Conservation (phyloP, 495 filamentous ascomycete genomes). For the Trichoderma erinaceum region DNA sequence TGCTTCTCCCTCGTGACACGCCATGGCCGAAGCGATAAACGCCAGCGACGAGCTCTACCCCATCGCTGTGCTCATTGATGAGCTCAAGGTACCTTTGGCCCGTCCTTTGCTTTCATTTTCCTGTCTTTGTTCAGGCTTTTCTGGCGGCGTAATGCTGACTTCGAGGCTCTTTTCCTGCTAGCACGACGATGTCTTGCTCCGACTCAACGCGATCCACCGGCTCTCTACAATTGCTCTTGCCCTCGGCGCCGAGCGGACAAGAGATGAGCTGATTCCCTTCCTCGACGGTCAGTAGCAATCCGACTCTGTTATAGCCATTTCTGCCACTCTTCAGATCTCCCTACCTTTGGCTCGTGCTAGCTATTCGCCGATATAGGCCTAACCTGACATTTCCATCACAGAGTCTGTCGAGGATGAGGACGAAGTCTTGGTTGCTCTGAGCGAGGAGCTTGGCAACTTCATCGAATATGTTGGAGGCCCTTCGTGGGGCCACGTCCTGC, state of each 20-base stretch:
- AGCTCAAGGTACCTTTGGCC: conserved; percentile 71
- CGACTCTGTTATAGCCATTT: conserved; percentile 16
- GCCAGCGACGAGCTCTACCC: conserved; percentile 95
- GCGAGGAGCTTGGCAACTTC: conserved; percentile 91
- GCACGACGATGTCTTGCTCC: conserved; percentile 97
- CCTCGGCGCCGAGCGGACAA: conserved; percentile 87
- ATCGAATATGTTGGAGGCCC: conserved; percentile 97
- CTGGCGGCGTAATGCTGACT: conserved; percentile 10
- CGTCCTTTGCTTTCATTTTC: conserved; percentile 3
- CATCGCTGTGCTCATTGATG: conserved; percentile 98
- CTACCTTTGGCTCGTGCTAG: conserved; percentile 13
- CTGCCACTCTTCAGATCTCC: not conserved
- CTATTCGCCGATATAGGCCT: conserved; percentile 18
- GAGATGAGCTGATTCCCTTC: conserved; percentile 97
- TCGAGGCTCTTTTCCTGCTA: conserved; percentile 28
- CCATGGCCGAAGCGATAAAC: conserved; percentile 50
- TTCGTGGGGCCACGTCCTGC: conserved; percentile 87
- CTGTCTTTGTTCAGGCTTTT: conserved; percentile 17
- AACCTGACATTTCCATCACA: conserved; percentile 33
- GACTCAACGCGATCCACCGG: conserved; percentile 96
- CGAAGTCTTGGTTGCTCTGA: conserved; percentile 92
- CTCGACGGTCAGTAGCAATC: conserved; percentile 68
- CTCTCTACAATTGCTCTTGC: conserved; percentile 96
- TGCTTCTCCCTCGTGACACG: conserved; percentile 25
- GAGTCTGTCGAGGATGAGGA: conserved; percentile 99